phyloP scores from a whole-genome alignment of 305 asterid genomes.

The Fraxinus xanthoxyloides region DNA sequence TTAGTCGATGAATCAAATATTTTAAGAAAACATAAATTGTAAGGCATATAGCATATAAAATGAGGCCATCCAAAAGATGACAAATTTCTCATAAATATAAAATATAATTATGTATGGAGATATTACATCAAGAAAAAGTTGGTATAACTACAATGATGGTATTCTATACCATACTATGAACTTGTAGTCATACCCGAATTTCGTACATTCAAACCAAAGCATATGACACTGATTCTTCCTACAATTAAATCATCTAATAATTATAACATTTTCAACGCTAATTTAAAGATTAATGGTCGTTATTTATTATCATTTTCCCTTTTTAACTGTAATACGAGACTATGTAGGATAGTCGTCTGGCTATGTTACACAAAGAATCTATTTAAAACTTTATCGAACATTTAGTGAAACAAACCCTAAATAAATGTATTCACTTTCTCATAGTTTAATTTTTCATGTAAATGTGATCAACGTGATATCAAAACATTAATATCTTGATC shows the following conservation, averaged over 20 bases:
- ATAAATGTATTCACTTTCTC: neutral
- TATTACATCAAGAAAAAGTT: neutral
- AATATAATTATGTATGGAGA: neutral
- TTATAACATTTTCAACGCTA: neutral
- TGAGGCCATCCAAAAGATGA: neutral
- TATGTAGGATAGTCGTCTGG: neutral
- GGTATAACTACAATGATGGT: slow-evolving; percentile 4
- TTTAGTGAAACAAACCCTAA: neutral
- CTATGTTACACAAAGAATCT: neutral
- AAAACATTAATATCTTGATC: neutral
- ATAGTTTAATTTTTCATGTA: too few species aligned
- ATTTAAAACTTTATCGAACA: too few species aligned
- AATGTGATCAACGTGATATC: neutral
- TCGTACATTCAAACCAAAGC: neutral
- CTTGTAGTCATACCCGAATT: neutral
- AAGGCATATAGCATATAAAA: neutral
- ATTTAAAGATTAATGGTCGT: neutral
- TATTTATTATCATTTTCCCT: neutral
- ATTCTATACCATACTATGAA: slow-evolving; percentile 3
- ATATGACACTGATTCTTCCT: neutral
- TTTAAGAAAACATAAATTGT: neutral
- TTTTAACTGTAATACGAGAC: neutral
- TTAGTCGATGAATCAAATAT: neutral
- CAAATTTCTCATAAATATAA: neutral
- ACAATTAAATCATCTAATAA: neutral